phyloP scores from a whole-genome alignment of 805 yeast genomes.

The Myxozyma sirexii region DNA sequence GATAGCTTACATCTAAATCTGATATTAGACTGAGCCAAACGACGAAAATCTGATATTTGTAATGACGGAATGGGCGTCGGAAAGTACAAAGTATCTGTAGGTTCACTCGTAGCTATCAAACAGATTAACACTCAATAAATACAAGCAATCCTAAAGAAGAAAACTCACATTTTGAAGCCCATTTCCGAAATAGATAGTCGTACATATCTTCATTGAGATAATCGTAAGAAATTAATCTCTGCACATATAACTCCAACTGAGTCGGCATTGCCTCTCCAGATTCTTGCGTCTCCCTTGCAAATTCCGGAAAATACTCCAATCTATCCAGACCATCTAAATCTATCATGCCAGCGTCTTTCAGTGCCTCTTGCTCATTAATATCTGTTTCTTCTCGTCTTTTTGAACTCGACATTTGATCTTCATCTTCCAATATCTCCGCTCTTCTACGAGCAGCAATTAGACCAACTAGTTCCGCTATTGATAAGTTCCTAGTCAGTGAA shows the following conservation, averaged over 20 bases:
- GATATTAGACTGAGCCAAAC: background rate
- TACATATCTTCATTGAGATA: background rate
- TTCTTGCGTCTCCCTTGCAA: background rate
- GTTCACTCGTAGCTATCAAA: background rate
- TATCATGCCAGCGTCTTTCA: background rate
- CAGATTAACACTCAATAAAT: background rate
- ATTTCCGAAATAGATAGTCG: background rate
- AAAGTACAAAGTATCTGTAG: background rate
- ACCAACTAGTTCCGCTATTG: background rate
- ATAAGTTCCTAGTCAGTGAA: background rate
- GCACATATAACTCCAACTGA: background rate
- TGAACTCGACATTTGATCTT: background rate
- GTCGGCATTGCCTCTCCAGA: slow-evolving; percentile 1
- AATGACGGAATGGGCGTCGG: background rate
- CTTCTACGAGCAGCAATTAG: background rate
- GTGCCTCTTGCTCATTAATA: background rate
- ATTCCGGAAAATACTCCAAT: background rate
- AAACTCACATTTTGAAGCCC: background rate
- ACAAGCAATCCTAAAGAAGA: too few species aligned
- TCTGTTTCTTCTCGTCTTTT: background rate
- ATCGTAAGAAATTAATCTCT: background rate
- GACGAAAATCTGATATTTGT: background rate
- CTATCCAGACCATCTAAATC: background rate
- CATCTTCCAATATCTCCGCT: background rate
- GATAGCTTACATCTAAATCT: background rate